phyloP scores from a whole-genome alignment of 805 yeast genomes.

The Candida xiaguanensis region DNA sequence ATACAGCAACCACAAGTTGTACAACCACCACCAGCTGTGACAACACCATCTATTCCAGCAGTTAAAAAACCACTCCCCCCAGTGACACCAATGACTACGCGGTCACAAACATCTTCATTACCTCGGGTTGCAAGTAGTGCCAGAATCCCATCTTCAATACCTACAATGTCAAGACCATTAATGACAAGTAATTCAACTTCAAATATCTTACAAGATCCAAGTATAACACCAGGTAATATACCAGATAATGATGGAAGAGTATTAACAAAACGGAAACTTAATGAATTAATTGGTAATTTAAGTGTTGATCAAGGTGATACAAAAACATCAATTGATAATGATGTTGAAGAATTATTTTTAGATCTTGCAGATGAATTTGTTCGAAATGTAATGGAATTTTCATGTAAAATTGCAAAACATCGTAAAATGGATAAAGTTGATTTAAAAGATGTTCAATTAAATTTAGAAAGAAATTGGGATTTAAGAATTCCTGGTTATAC shows the following conservation, averaged over 20 bases:
- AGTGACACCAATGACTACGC: constrained; percentile 5
- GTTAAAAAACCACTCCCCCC: constrained; percentile 1
- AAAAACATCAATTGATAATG: constrained; percentile 88
- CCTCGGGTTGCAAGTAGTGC: constrained; percentile 6
- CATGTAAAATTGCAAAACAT: constrained; percentile 92
- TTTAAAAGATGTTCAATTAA: constrained; percentile 84
- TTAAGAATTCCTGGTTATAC: constrained; percentile 91
- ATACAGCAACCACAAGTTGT: neutral
- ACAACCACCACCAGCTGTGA: constrained; percentile 5
- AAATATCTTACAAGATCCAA: constrained; percentile 7
- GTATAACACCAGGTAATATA: constrained; percentile 26
- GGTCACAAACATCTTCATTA: constrained; percentile 5
- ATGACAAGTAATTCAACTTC: constrained; percentile 67
- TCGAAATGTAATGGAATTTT: constrained; percentile 82
- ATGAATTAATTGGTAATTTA: constrained; percentile 78
- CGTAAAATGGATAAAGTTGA: constrained; percentile 85
- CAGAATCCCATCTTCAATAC: neutral
- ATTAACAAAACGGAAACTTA: constrained; percentile 80
- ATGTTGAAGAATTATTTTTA: constrained; percentile 83
- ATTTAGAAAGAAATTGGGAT: constrained; percentile 91
- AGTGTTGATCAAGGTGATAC: constrained; percentile 88
- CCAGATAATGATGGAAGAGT: constrained; percentile 72
- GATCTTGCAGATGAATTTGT: constrained; percentile 97
- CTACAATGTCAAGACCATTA: constrained; percentile 1
- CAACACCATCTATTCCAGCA: constrained; percentile 10